These are phyloP conservation scores for Saururus chinensis DNA, from an alignment of 164 flowering plant genomes.

Conservation along the genomic window DNA sequence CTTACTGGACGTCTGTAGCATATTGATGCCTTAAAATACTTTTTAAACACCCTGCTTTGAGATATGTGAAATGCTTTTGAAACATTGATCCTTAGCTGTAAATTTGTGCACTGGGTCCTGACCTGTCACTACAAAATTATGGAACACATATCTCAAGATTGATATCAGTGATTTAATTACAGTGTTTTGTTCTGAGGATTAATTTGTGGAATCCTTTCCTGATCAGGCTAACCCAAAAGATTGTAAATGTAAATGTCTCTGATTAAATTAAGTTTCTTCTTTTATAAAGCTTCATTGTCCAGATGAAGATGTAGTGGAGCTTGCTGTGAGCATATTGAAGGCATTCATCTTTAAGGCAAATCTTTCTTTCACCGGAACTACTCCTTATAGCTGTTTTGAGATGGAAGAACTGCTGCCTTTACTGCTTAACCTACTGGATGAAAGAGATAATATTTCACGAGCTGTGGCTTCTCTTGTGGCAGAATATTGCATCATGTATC, in stretches of 20 bases:
- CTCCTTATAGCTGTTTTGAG: conserved; percentile 19
- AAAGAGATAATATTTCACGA: conserved; percentile 55
- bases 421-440: conserved; percentile 65
- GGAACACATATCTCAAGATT: too few species aligned
- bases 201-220: too few species aligned
- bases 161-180: too few species aligned
- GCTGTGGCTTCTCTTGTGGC: conserved; percentile 59
- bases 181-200: too few species aligned
- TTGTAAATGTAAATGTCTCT: not conserved
- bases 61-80: too few species aligned
- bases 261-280: not conserved
- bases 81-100: too few species aligned
- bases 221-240: too few species aligned
- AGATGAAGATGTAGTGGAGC: conserved; percentile 57
- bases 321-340: conserved; percentile 50
- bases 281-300: conserved; percentile 43
- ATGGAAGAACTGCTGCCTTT: conserved; percentile 37
- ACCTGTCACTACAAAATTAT: too few species aligned
- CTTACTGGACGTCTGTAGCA: too few species aligned
- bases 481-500: conserved; percentile 66
- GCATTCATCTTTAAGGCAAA: conserved; percentile 32
- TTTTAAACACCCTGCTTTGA: too few species aligned
- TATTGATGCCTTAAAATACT: too few species aligned
- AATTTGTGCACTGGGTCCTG: too few species aligned
- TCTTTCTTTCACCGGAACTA: conserved; percentile 20